Conservation (phyloP, 1,284 basidiomycete species). For the Melampsora larici-populina region DNA sequence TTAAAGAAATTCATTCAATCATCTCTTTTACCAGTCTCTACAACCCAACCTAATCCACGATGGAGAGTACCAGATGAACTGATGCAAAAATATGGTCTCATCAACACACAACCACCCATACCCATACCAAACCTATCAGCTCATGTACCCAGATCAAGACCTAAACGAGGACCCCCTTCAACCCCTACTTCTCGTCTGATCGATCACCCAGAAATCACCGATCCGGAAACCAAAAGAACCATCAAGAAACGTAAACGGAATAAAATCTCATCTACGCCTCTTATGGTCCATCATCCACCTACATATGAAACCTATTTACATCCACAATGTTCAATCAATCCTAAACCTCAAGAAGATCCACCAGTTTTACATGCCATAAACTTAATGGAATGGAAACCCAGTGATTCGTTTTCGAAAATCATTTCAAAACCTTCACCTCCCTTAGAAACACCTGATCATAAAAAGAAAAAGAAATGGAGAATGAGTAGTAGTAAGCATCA, state of each 20-base stretch:
- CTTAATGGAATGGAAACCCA: neutral
- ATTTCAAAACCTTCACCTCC: too few relatives aligned
- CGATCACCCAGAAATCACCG: too few relatives aligned
- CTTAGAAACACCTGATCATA: neutral
- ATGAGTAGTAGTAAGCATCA: neutral
- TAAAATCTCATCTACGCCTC: too few relatives aligned
- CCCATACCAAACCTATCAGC: neutral
- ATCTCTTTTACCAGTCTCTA: neutral
- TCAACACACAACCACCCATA: neutral
- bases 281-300: too few relatives aligned
- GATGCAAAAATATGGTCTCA: neutral
- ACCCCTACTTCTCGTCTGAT: neutral
- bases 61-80: conserved; percentile 25
- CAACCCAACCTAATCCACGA: neutral
- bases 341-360: too few relatives aligned
- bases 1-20: conserved; percentile 31
- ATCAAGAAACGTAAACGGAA: too few relatives aligned
- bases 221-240: too few relatives aligned
- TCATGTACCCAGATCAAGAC: neutral
- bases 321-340: too few relatives aligned
- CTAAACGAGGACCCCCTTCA: neutral
- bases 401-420: neutral
- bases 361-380: neutral
- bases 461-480: neutral
- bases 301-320: too few relatives aligned